phyloP scores from a whole-genome alignment of 2,329 filamentous ascomycete genomes.

The Periconia macrospinosa region DNA sequence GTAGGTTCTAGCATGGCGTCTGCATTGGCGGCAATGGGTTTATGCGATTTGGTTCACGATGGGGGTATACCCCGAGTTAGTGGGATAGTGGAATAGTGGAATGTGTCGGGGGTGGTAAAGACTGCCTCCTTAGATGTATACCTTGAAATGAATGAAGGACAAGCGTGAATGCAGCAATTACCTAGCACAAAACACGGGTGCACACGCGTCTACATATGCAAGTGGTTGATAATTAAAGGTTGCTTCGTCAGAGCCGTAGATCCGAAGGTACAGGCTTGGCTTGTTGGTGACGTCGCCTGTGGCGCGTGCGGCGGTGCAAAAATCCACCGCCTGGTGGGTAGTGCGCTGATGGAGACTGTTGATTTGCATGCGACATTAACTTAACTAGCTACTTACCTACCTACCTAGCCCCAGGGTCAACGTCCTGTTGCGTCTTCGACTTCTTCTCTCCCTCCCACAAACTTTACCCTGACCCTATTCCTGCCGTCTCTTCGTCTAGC shows the following conservation, averaged over 20 bases:
- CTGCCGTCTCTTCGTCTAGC: constrained; percentile 2
- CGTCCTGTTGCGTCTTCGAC: too few species aligned
- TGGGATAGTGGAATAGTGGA: constrained; percentile 4
- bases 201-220: not conserved
- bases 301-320: constrained; percentile 18
- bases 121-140: not conserved
- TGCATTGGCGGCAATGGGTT: constrained; percentile 40
- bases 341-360: not conserved
- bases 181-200: not conserved
- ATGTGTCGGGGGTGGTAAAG: not conserved
- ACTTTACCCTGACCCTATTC: not conserved
- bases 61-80: constrained; percentile 25
- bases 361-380: not conserved
- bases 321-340: constrained; percentile 3
- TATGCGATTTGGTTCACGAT: constrained; percentile 30
- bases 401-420: not conserved
- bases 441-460: not conserved
- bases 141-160: not conserved
- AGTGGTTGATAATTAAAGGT: too few species aligned
- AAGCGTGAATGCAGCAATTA: not conserved
- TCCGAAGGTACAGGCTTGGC: constrained; percentile 6
- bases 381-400: constrained; percentile 7
- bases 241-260: not conserved
- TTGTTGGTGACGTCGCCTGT: constrained; percentile 20
- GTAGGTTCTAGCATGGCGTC: constrained; percentile 42